Base-by-base conservation (phyloP, 2,329 filamentous ascomycete species). In the Pseudopyrenochaeta lycopersici region DNA sequence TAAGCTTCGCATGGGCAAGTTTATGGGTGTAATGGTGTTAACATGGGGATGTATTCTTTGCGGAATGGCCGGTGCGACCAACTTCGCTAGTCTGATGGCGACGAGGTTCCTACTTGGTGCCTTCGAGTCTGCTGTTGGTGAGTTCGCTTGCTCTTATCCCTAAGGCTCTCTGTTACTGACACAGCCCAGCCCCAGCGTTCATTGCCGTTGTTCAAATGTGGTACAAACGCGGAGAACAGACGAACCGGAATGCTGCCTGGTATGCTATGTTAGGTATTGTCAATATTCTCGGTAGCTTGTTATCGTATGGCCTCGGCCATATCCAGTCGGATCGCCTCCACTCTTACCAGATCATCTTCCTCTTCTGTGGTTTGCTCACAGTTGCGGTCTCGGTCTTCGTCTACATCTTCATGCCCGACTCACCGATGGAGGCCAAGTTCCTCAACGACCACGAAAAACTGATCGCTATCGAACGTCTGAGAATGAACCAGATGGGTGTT, bases 71-170 rank as follows among this genome's bases (percentile, higher is more conserved):
- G 85, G 83, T 1, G 85, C 84, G 58, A 77, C 77, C 39, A 85
- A 82, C 68, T 91, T 90, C 62, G 73, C 76, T 0, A 82, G 84
- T 1, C 78, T 91, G 1, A 79, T 89, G n/a, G 75, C 79, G 0
- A 83, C 88, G 2, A 82, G 89, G 4, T 88, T 85, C 0, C 74
- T 91, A 7, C 81, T 91, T 4, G 89, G 89, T 45, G 82, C 88
- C 45, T 90, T 90, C 63, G 88, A 91, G 71, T 84, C 88, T 0
- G 84, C 84, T 41, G 76, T 80, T 30, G 69, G 68, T 67, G 55
- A 58, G 69, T 58, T 10, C 23, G 23, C 29, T 65, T 76, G 23
- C 20, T 6, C 35, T 12, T 23, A 27, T 27, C 18, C 4, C 17
- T 12, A 14, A 39, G 4, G 18, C 4, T 2, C 21, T 3, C 10